Evolutionary conservation across 495 filamentous ascomycete genomes (phyloP).

Genomic region (Parathielavia appendiculata): DNA sequence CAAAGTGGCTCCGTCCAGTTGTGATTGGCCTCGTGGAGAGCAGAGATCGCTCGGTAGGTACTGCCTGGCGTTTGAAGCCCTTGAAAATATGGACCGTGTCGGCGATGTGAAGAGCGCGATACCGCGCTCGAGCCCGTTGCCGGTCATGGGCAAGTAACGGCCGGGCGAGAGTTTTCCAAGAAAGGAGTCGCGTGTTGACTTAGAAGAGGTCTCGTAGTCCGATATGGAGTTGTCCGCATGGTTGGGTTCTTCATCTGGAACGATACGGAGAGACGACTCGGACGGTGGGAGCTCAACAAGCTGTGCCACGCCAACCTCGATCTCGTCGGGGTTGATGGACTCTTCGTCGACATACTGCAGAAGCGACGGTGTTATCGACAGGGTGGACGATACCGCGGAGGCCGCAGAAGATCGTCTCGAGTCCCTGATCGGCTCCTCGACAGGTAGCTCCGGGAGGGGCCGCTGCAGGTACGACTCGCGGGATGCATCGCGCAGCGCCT

Average conservation of each 20-base stretch:
- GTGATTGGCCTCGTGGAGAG: conserved; percentile 11
- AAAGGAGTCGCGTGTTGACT: conserved; percentile 26
- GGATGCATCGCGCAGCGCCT: conserved; percentile 21
- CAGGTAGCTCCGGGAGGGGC: conserved; percentile 42
- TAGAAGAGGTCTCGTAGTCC: conserved; percentile 33
- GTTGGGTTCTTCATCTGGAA: neutral
- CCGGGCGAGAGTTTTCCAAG: conserved; percentile 26
- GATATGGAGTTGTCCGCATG: conserved; percentile 29
- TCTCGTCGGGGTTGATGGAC: conserved; percentile 36
- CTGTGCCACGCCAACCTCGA: conserved; percentile 33
- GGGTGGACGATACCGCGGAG: conserved; percentile 19
- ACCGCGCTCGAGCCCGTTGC: conserved; percentile 33
- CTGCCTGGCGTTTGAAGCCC: conserved; percentile 7
- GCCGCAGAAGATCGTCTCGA: conserved; percentile 21
- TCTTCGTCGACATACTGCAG: conserved; percentile 35
- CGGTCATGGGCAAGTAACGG: conserved; percentile 34
- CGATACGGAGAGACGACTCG: neutral
- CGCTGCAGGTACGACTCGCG: conserved; percentile 34
- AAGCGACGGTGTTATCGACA: conserved; percentile 42
- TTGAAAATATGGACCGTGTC: neutral
- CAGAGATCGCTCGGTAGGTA: conserved; percentile 8
- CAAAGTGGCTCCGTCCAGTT: conserved; percentile 20
- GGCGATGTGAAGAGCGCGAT: conserved; percentile 28
- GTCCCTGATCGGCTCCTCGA: conserved; percentile 5
- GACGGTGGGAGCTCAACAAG: conserved; percentile 13